Evolutionary conservation across 306 rosid species (phyloP), one percentile per base, ranked within the genome.

Genomic region (Glycyrrhiza uralensis): DNA sequence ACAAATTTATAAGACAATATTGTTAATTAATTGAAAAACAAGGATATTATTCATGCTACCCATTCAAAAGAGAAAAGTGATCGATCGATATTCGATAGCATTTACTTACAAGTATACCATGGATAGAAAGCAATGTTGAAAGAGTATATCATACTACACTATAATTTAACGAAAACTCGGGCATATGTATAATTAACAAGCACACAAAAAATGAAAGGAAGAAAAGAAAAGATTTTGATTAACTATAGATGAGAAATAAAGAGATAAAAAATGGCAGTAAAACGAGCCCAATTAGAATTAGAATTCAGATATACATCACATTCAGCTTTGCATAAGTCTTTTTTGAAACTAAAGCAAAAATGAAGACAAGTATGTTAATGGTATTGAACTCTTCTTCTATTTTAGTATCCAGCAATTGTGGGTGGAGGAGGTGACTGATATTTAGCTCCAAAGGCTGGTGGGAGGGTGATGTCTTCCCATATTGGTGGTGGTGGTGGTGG

Each of bases 361-460:
- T 11, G 67, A 67, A 18, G 30, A 36, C 7, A 49, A 76, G n/a
- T 22, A 60, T 69, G 67, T 73, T 68, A 54, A 60, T 66, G 60
- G 8, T 44, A 73, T 55, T 30, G 35, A n/a, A n/a, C n/a, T 3
- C 4, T 0, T 26, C 6, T 70, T 9, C 26, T 39, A 29, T 23
- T 61, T 84, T 77, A 90, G 69, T 85, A 87, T 47, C 92, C 92
- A 11, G 10, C 49, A 77, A 87, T 69, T 29, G 75, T 26, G 10
- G 96, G 90, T 0, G 96, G 92, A n/a, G 96, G 96, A 10, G 96
- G 92, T 6, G 96, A 89, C 0, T 30, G 47, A 66, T 88, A 88
- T 4, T 71, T 49, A 8, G 86, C 9, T 18, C 94, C 91, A 1
- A 82, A 41, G 72, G 0, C 3, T 65, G 87, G 91, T 19, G 94